These are phyloP conservation scores for Geotrichum macrosporum DNA, from an alignment of 1,139 yeast species.

Conservation along the genomic window DNA sequence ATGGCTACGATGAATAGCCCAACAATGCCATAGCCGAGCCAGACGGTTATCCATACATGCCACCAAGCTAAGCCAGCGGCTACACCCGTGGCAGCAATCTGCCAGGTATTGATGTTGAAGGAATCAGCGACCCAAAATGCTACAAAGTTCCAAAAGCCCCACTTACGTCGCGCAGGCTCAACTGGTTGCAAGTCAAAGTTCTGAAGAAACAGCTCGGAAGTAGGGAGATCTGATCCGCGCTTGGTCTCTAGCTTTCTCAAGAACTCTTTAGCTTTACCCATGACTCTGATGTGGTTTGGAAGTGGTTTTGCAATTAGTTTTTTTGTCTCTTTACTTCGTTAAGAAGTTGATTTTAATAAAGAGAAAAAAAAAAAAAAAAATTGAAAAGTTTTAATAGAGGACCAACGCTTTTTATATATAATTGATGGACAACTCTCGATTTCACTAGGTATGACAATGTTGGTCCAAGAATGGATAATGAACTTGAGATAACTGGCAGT, in stretches of 20 bases:
- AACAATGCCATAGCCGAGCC: slow-evolving; percentile 45
- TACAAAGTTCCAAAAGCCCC: slow-evolving; percentile 78
- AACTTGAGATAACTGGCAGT: too few species aligned
- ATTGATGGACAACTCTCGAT: too few species aligned
- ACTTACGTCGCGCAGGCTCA: slow-evolving; percentile 55
- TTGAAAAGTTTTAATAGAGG: too few species aligned
- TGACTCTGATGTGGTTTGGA: background rate
- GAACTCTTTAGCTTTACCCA: slow-evolving; percentile 18
- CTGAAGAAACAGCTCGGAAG: slow-evolving; percentile 41
- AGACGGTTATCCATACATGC: slow-evolving; percentile 82
- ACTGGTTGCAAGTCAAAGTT: slow-evolving; percentile 78
- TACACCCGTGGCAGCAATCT: slow-evolving; percentile 81
- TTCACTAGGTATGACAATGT: too few species aligned
- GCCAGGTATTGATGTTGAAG: slow-evolving; percentile 85
- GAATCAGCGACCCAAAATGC: slow-evolving; percentile 85
- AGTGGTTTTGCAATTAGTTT: too few species aligned
- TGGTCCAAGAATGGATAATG: too few species aligned
- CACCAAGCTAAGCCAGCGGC: slow-evolving; percentile 76
- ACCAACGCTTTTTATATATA: too few species aligned
- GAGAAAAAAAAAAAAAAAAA: too few species aligned
- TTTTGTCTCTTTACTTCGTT: too few species aligned
- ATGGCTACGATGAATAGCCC: slow-evolving; percentile 35
- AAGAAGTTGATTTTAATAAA: too few species aligned
- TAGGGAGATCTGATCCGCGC: slow-evolving; percentile 27
- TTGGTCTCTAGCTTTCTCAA: slow-evolving; percentile 23